These are phyloP conservation scores for Komagataella populi DNA, from an alignment of 805 yeast species.

Conservation along the genomic window DNA sequence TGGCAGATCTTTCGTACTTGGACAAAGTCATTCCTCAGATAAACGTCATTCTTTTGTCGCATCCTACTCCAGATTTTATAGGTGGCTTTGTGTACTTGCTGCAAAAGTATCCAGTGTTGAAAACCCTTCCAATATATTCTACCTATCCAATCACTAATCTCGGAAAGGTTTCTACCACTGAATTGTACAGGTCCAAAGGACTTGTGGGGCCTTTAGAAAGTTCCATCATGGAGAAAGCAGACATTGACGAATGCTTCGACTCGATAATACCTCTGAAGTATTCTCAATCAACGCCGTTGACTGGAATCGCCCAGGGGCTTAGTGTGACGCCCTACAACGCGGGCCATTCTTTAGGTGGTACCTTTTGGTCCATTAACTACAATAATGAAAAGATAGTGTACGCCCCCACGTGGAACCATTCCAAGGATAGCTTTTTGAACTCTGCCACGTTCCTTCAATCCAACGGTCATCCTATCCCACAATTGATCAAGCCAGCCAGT, in stretches of 20 bases:
- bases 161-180: conserved; percentile 80
- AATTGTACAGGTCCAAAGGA: conserved; percentile 61
- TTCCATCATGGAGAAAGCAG: conserved; percentile 49
- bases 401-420: conserved; percentile 92
- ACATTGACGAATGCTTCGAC: conserved; percentile 74
- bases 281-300: conserved; percentile 56
- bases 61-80: conserved; percentile 64
- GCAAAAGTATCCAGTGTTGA: conserved; percentile 40
- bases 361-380: conserved; percentile 69
- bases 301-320: conserved; percentile 46
- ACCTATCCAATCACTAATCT: conserved; percentile 83
- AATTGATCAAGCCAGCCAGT: conserved; percentile 67
- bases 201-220: conserved; percentile 56
- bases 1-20: conserved; percentile 24
- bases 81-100: conserved; percentile 71
- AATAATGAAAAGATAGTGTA: conserved; percentile 72
- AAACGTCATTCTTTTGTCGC: conserved; percentile 72
- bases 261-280: conserved; percentile 56
- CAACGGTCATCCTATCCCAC: conserved; percentile 37
- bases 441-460: conserved; percentile 48
- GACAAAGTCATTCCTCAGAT: conserved; percentile 30
- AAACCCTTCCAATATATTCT: conserved; percentile 65
- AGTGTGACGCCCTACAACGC: conserved; percentile 74
- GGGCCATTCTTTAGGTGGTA: conserved; percentile 91
- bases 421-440: conserved; percentile 72